These are phyloP conservation scores for Hypoxylon trugodes DNA, from an alignment of 495 filamentous ascomycete genomes.

Conservation along the genomic window DNA sequence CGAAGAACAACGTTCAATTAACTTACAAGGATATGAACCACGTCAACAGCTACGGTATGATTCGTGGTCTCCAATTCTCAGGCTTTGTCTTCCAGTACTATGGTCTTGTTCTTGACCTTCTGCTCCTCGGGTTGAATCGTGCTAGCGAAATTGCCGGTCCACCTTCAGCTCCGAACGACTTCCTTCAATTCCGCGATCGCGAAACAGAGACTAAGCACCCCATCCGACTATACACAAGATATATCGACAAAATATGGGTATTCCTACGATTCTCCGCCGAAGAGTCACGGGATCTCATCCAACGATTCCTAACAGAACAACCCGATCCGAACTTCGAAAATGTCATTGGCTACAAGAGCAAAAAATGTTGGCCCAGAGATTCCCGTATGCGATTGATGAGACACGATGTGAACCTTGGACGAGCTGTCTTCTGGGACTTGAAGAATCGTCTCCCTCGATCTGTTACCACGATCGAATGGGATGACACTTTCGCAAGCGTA, in stretches of 20 bases:
- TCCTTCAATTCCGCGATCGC: slow-evolving; percentile 94
- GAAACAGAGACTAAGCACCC: slow-evolving; percentile 92
- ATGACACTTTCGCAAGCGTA: slow-evolving; percentile 98
- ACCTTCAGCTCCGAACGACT: slow-evolving; percentile 96
- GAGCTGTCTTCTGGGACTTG: slow-evolving; percentile 98
- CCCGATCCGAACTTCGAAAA: slow-evolving; percentile 99
- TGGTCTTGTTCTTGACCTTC: slow-evolving; percentile 91
- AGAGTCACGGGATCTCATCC: slow-evolving; percentile 94
- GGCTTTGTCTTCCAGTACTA: slow-evolving; percentile 99
- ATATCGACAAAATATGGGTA: slow-evolving; percentile 99
- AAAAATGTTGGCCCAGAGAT: slow-evolving; percentile 99
- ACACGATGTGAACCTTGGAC: slow-evolving; percentile 97
- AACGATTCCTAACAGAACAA: slow-evolving; percentile 97
- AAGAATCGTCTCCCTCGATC: slow-evolving; percentile 96
- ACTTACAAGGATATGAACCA: slow-evolving; percentile 99
- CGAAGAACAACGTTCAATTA: slow-evolving; percentile 99
- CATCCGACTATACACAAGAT: slow-evolving; percentile 94
- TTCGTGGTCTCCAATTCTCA: slow-evolving; percentile 96
- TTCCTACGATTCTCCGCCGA: slow-evolving; percentile 94
- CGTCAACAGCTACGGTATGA: slow-evolving; percentile 98
- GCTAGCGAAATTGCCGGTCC: slow-evolving; percentile 97
- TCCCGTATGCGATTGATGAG: slow-evolving; percentile 98
- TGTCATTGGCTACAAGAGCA: slow-evolving; percentile 98
- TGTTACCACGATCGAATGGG: slow-evolving; percentile 98
- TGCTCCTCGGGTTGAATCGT: slow-evolving; percentile 91